Base-by-base conservation (phyloP, 2,329 filamentous ascomycete genomes). In the Diplodia seriata region DNA sequence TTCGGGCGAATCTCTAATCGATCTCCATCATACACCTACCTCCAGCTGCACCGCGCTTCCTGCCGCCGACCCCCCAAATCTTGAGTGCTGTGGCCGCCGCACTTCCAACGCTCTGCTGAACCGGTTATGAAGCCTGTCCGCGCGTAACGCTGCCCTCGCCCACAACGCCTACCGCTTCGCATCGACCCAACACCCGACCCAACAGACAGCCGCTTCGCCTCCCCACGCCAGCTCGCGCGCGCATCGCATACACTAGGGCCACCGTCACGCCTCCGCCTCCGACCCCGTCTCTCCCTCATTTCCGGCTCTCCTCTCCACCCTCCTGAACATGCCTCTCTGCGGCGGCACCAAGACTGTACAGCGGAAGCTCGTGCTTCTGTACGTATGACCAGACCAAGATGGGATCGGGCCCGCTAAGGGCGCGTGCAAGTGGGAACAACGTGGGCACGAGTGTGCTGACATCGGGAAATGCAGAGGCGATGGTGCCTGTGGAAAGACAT, bases 401-500 rank as follows among this genome's bases (percentile, higher is more conserved):
- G 43, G 18, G 43, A 47, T 15, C 31, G 49, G 38, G 38, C 50
- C 47, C 36, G 64, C 26, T 57, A 40, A 61, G 53, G 54, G 61
- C 67, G 69, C 71, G 69, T 63, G 50, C 33, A 43, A 76, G 70
- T 74, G 70, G 51, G 62, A 66, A 53, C 61, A 65, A 68, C 70
- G 74, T 70, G 67, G 72, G 40, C 49, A 64, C 53, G 57, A 49
- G 50, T 26, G 51, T 55, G 62, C 62, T 65, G 33, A 65, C 62
- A 18, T 12, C n/a, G 40, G 36, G 57, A 51, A 51, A 38, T 61
- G 70, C 71, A 97, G 93, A 78, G 94, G 94, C 75, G 94, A 98
- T 79, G 94, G 94, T 85, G 94, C 94, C 74, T 96, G 91, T 81
- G 94, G 94, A 78, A 99, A 99, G 86, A 99, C 95, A 67, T 97